Evolutionary conservation across 176 grass and related monocot genomes (phyloP), one percentile per base, ranked within the genome.

Genomic region (Alopecurus myosuroides): DNA sequence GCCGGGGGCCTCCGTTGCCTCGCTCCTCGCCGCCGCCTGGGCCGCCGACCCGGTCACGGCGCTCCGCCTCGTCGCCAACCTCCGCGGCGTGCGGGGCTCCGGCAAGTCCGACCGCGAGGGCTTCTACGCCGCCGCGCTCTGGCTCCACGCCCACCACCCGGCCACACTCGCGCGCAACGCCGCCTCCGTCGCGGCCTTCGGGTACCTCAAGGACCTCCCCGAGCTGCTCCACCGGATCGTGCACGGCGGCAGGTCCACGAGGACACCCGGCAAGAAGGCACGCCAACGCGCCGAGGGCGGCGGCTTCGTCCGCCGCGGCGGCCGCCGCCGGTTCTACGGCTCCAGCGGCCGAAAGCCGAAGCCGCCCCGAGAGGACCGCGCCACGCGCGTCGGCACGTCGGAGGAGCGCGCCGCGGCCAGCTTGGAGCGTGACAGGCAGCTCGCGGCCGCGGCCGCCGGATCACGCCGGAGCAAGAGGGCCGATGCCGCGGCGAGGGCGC

Each of bases 201-300:
- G 95, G 0, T 97, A 97, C 68, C 78, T 97, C 76, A 97, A 97
- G 92, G 95, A 98, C 85, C 81, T 98, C 55, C 92, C 92, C 50
- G 92, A 98, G 95, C 81, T 98, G 17, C 90, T 98, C 41, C 88
- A 98, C 79, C 86, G 92, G 19, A 72, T 98, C 70, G 58, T 91
- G 20, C 81, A 90, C 56, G 90, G 90, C 19, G 88, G 67, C 1
- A 57, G 15, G 40, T 87, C 90, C 30, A 94, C 82, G 14, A 57
- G 90, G 37, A 90, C 81, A 0, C 92, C 92, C 20, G 85, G 85
- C 30, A 91, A 86, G 82, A 89, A 89, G 87, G 87, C 77, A 1
- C 76, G 57, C 81, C 81, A 33, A 49, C 53, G 49, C 30, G 70
- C 40, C 69, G 64, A 4, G 28, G 74, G 42, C 42, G 3, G 30